Evolutionary conservation across 257 asterid species (phyloP).

Genomic region (Hygrophila difformis): DNA sequence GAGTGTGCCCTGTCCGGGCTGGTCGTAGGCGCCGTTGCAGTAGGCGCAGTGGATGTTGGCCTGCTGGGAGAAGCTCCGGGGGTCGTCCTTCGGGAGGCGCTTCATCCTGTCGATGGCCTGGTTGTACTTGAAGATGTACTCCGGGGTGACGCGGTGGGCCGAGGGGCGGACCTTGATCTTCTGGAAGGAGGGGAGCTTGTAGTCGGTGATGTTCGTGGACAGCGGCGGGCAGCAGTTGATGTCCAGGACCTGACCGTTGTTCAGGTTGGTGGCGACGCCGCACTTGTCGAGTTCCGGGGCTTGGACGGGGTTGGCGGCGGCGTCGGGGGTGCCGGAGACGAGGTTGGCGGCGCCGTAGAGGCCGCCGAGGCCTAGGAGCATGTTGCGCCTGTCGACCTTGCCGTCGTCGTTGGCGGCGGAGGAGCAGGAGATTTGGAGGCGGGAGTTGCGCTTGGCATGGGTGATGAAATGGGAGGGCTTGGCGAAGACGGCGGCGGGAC

Average conservation of each 20-base stretch:
- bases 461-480: constrained; percentile 22
- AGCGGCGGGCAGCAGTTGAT: constrained; percentile 21
- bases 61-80: constrained; percentile 28
- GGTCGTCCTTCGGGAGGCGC: constrained; percentile 25
- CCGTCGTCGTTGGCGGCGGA: constrained; percentile 1
- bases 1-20: constrained; percentile 11
- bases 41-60: constrained; percentile 41
- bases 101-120: constrained; percentile 24
- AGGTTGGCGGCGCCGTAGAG: constrained; percentile 28
- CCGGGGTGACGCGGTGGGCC: constrained; percentile 16
- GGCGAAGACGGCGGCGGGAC: constrained; percentile 1
- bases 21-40: constrained; percentile 36
- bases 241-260: neutral
- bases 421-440: constrained; percentile 13
- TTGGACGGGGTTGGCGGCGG: constrained; percentile 12
- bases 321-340: constrained; percentile 5
- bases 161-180: constrained; percentile 8
- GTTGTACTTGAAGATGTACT: constrained; percentile 22
- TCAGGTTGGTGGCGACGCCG: constrained; percentile 3
- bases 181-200: constrained; percentile 14
- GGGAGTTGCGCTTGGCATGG: constrained; percentile 10
- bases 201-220: constrained; percentile 3
- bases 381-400: constrained; percentile 28
- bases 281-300: constrained; percentile 26
- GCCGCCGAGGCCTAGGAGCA: constrained; percentile 34